Evolutionary conservation across 1,284 basidiomycete species (phyloP).

Genomic region (Ceratobasidium sp.): DNA sequence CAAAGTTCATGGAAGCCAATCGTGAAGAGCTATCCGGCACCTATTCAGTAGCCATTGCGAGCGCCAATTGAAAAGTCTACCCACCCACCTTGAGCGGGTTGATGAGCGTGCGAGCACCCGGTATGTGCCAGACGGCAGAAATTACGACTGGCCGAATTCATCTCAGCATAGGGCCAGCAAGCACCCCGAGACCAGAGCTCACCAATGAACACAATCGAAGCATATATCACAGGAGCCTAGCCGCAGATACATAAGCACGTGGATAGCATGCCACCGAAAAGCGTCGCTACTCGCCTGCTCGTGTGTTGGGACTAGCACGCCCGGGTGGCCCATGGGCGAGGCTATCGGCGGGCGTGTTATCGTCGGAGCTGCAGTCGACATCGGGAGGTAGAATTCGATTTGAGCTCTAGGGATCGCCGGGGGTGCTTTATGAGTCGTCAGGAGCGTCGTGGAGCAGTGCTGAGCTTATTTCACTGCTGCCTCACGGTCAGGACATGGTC

Average conservation of each 20-base stretch:
- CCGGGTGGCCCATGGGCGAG: neutral
- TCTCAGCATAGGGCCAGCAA: slow-evolving; percentile 6
- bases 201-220: slow-evolving; percentile 65
- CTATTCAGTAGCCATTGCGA: neutral
- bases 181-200: slow-evolving; percentile 36
- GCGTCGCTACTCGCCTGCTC: slow-evolving; percentile 32
- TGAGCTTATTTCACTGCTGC: slow-evolving; percentile 21
- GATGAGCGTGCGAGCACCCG: slow-evolving; percentile 42
- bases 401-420: neutral
- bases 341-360: slow-evolving; percentile 38
- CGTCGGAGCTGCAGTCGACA: slow-evolving; percentile 11
- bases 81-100: slow-evolving; percentile 63
- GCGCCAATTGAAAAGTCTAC: neutral
- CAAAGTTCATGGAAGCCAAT: slow-evolving; percentile 87
- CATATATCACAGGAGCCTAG: slow-evolving; percentile 38
- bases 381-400: neutral
- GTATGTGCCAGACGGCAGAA: slow-evolving; percentile 44
- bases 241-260: slow-evolving; percentile 35
- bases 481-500: slow-evolving; percentile 27
- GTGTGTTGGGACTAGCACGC: slow-evolving; percentile 24
- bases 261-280: slow-evolving; percentile 16
- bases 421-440: slow-evolving; percentile 21
- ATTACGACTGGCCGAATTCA: slow-evolving; percentile 69
- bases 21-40: slow-evolving; percentile 65
- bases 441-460: slow-evolving; percentile 25